A percentile compares a stretch with the other conserved stretches of the same genome.
These are phyloP conservation scores for Dalbergia oliveri DNA, from an alignment of 306 rosid species.

Conservation along the genomic window DNA sequence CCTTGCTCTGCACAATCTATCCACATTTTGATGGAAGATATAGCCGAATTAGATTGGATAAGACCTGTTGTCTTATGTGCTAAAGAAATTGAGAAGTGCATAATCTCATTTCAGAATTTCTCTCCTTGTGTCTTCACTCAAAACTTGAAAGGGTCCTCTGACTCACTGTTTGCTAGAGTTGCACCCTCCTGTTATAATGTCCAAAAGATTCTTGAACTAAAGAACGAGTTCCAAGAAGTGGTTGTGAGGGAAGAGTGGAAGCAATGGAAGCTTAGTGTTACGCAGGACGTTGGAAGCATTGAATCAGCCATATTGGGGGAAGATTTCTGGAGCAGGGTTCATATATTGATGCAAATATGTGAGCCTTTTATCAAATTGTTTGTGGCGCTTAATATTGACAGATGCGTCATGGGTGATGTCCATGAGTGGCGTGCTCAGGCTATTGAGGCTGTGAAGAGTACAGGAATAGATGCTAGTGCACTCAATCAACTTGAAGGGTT, in stretches of 20 bases:
- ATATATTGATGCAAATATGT: constrained; percentile 51
- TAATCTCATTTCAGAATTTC: constrained; percentile 50
- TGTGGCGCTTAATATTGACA: constrained; percentile 49
- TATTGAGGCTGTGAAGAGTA: constrained; percentile 50
- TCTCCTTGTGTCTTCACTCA: constrained; percentile 44
- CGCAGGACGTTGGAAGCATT: constrained; percentile 46
- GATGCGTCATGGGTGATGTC: constrained; percentile 61
- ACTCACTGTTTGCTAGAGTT: constrained; percentile 48
- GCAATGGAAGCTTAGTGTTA: constrained; percentile 58
- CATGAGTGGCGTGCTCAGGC: constrained; percentile 67
- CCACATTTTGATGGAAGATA: constrained; percentile 62
- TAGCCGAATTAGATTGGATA: constrained; percentile 60
- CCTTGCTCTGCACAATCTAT: constrained; percentile 62
- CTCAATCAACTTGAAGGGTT: constrained; percentile 61
- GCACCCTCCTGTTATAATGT: constrained; percentile 56
- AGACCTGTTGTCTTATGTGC: constrained; percentile 57
- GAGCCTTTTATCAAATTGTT: constrained; percentile 59
- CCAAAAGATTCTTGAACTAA: constrained; percentile 55
- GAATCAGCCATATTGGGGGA: constrained; percentile 61
- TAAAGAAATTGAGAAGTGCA: constrained; percentile 62
- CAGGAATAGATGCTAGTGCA: constrained; percentile 47
- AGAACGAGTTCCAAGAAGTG: constrained; percentile 52
- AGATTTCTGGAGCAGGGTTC: constrained; percentile 58
- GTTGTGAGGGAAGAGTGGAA: constrained; percentile 63
- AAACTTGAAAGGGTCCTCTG: constrained; percentile 47